Base-by-base conservation (phyloP, 768 basidiomycete species). In the Clavulina sp. region DNA sequence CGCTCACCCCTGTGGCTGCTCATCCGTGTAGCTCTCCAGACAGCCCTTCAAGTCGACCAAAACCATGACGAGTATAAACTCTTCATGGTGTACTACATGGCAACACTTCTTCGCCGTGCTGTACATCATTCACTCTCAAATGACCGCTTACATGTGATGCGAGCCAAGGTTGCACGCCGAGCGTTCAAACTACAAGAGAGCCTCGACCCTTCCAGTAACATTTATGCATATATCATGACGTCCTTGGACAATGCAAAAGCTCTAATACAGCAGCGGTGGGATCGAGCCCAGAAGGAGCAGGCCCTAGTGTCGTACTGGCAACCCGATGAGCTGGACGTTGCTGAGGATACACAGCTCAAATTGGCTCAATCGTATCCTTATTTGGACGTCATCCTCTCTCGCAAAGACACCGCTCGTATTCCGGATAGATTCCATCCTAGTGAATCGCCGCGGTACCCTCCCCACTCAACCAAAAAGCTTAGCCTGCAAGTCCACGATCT, bases 1-100 rank as follows among this genome's bases (percentile, higher is more conserved):
- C 64, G 75, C 23, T 72, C 73, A 4, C 61, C 72, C 0, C 61
- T 73, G 7, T 77, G 74, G 74, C 68, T 75, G 3, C 57, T 73
- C 13, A 59, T 73, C 31, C 69, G 74, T 5, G 70, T 76, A 2
- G 64, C 65, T 1, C 55, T 70, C 16, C 68, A 70, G 41, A 65
- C 64, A 1, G 52, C 68, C 0, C 36, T 68, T 31, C 28, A 52
- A 23, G 5, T 26, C n/a, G n/a, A n/a, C 43, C 26, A 16, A 24
- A 1, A 24, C 26, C 30, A 44, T 3, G 50, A 51, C 9, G 57
- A 60, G 0, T 77, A 77, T 61, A 77, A 77, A 50, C 6, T 32
- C 2, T 77, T 77, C 59, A 68, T 75, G 57, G 38, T 69, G 1
- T 74, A 65, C 46, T 60, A 74, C 48, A 57, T 69, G 32, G 56